Conservation (phyloP, 140 eudicot species). For the Oenanthe javanica region DNA sequence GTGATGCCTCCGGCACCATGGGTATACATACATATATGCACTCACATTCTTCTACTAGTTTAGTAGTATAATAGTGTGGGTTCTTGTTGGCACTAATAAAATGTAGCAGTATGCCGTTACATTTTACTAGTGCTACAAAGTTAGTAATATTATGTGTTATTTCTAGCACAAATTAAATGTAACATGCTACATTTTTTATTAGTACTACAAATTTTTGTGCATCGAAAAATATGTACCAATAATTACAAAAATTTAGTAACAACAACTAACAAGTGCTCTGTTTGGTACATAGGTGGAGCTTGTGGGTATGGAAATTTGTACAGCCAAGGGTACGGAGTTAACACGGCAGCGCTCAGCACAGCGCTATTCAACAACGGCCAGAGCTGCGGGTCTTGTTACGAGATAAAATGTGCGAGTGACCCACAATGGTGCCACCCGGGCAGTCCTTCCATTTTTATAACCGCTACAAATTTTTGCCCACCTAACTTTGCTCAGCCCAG, state of each 20-base stretch:
- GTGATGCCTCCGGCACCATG: conserved; percentile 95
- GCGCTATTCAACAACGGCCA: conserved; percentile 21
- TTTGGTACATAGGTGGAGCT: conserved; percentile 57
- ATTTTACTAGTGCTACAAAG: neutral
- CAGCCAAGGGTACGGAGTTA: conserved; percentile 8
- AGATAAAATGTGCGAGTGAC: neutral
- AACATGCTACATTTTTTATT: neutral
- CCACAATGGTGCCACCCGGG: conserved; percentile 22
- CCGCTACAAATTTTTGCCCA: conserved; percentile 29
- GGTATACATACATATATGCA: conserved; percentile 28
- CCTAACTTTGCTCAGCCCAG: conserved; percentile 23
- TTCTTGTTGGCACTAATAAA: neutral
- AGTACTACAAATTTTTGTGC: neutral
- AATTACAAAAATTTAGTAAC: neutral
- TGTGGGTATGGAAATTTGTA: conserved; percentile 22
- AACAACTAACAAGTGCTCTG: neutral
- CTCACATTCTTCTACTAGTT: neutral
- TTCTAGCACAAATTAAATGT: neutral
- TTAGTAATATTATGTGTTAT: neutral
- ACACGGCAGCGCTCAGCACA: conserved; percentile 3
- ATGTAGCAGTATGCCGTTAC: neutral
- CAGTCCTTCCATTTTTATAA: conserved; percentile 62
- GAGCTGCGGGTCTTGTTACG: conserved; percentile 9
- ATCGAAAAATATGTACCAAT: neutral
- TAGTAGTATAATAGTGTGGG: neutral